Evolutionary conservation across 805 yeast genomes (phyloP).

Genomic region (Saccharomyces kudriavzevii): DNA sequence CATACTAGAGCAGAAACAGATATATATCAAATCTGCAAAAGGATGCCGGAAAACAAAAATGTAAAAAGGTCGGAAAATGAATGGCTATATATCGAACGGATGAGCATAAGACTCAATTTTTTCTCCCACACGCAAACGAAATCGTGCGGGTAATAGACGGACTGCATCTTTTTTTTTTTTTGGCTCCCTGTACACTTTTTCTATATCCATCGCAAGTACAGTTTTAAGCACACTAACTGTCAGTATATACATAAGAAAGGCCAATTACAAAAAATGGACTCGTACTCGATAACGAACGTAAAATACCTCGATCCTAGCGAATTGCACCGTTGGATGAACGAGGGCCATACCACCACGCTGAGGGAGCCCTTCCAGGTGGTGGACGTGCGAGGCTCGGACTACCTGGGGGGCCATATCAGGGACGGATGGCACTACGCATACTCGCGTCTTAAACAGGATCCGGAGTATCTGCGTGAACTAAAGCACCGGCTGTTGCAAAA

Average conservation of each 20-base stretch:
- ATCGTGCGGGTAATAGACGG: neutral
- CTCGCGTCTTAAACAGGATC: constrained; percentile 40
- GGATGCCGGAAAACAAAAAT: neutral
- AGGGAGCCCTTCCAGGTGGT: constrained; percentile 37
- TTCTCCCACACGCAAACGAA: neutral
- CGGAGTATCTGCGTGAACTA: constrained; percentile 48
- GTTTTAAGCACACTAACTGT: neutral
- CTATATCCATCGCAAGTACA: neutral
- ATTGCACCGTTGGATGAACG: constrained; percentile 21
- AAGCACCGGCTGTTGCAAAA: constrained; percentile 9
- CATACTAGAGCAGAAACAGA: neutral
- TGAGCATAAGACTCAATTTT: neutral
- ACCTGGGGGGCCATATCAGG: constrained; percentile 49
- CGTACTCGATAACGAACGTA: constrained; percentile 17
- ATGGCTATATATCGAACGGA: neutral
- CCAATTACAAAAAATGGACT: neutral
- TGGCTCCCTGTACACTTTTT: neutral
- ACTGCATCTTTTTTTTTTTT: neutral
- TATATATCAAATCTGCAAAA: neutral
- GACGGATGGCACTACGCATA: constrained; percentile 24
- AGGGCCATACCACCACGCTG: constrained; percentile 11
- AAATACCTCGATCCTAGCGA: constrained; percentile 22
- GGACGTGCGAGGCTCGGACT: constrained; percentile 83
- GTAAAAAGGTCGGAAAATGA: neutral
- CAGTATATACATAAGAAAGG: neutral